Conservation (phyloP, 768 basidiomycete genomes). For the Boletus fagicola region DNA sequence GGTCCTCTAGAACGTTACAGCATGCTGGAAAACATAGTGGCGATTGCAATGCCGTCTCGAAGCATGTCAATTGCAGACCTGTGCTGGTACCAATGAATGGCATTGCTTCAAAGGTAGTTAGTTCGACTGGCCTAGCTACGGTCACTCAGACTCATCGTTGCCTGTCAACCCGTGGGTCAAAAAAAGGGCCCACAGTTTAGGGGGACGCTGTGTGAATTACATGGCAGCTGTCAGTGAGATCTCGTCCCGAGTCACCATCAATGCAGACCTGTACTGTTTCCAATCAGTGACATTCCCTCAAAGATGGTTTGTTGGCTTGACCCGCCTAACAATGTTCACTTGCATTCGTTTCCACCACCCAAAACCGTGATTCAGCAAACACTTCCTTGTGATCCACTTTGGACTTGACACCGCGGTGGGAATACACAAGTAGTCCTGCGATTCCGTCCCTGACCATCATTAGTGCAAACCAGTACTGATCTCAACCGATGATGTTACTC, state of each 20-base stretch:
- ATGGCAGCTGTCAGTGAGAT: not conserved
- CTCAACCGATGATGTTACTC: too few species aligned
- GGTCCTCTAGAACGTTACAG: not conserved
- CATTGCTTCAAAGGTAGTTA: not conserved
- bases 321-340: too few species aligned
- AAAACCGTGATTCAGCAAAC: not conserved
- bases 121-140: not conserved
- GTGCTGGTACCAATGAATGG: not conserved
- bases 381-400: too few species aligned
- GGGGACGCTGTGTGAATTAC: too few species aligned
- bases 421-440: not conserved
- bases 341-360: not conserved
- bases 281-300: not conserved
- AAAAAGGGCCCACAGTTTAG: not conserved
- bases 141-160: not conserved
- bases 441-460: not conserved
- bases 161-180: not conserved
- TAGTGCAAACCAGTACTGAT: too few species aligned
- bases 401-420: not conserved
- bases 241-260: too few species aligned
- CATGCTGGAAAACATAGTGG: not conserved
- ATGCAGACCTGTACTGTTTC: not conserved
- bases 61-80: not conserved
- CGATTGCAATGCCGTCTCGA: not conserved
- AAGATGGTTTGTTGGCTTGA: too few species aligned